Conservation (phyloP, 1,284 basidiomycete species). For the Heterobasidion annosum region DNA sequence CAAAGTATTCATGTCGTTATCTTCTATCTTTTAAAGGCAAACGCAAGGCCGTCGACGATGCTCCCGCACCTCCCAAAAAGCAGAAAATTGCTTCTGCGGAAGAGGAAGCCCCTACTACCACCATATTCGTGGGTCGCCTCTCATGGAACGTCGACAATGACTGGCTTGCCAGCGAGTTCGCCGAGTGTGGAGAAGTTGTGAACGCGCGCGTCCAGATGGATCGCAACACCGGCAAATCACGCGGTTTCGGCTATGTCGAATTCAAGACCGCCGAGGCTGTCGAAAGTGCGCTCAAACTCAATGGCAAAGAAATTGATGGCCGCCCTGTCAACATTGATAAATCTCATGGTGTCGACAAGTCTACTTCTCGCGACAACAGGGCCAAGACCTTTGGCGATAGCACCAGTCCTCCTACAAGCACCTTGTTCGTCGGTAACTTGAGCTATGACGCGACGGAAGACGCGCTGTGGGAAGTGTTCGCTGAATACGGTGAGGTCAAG, state of each 20-base stretch:
- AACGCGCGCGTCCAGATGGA: constrained; percentile 89
- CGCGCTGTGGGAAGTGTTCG: constrained; percentile 86
- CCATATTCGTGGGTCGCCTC: constrained; percentile 88
- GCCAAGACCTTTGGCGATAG: constrained; percentile 74
- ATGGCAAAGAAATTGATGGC: constrained; percentile 88
- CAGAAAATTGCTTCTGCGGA: constrained; percentile 53
- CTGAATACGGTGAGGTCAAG: constrained; percentile 84
- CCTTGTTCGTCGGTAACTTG: constrained; percentile 89
- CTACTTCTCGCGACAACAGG: constrained; percentile 51
- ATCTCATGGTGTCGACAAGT: constrained; percentile 52
- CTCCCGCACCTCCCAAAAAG: constrained; percentile 69
- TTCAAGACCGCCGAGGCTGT: constrained; percentile 74
- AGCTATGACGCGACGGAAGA: constrained; percentile 81
- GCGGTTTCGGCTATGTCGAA: constrained; percentile 94
- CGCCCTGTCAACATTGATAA: constrained; percentile 85
- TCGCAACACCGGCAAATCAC: constrained; percentile 79
- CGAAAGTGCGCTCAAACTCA: constrained; percentile 70
- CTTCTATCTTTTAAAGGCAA: constrained; percentile 39
- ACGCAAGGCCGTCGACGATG: constrained; percentile 77
- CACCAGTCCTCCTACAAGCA: constrained; percentile 62
- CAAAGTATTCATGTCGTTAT: background rate
- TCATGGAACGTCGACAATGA: constrained; percentile 99
- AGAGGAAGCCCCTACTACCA: constrained; percentile 41
- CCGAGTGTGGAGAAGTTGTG: constrained; percentile 80
- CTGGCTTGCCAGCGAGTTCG: constrained; percentile 90